These are phyloP conservation scores for Orbilia oligospora DNA, from an alignment of 2,329 filamentous ascomycete genomes.

Conservation along the genomic window DNA sequence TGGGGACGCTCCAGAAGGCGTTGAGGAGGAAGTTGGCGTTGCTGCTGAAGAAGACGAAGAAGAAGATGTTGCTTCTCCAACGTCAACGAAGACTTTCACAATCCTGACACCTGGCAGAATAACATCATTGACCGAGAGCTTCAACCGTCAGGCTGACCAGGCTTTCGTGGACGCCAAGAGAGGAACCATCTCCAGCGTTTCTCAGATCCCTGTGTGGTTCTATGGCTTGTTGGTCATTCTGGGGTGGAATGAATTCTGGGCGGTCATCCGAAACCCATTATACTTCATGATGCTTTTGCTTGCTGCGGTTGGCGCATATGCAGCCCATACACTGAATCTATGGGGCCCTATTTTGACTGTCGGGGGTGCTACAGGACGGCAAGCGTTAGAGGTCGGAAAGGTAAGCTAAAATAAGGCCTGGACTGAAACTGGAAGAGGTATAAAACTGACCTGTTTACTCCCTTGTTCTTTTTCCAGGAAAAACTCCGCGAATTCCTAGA, in stretches of 20 bases:
- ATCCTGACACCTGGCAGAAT: conserved; percentile 55
- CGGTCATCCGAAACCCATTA: conserved; percentile 88
- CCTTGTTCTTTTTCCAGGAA: conserved; percentile 57
- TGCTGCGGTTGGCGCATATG: conserved; percentile 81
- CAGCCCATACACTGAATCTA: conserved; percentile 93
- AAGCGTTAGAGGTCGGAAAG: conserved; percentile 92
- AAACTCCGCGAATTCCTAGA: conserved; percentile 63
- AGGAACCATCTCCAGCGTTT: conserved; percentile 93
- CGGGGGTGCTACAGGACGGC: conserved; percentile 86
- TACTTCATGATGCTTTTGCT: conserved; percentile 92
- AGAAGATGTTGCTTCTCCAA: conserved; percentile 94
- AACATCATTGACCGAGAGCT: conserved; percentile 80
- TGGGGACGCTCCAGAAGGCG: conserved; percentile 91
- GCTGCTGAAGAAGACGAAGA: conserved; percentile 97
- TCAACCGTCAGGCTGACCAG: conserved; percentile 98
- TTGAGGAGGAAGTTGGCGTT: conserved; percentile 77
- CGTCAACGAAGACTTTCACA: conserved; percentile 82
- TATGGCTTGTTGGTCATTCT: conserved; percentile 89
- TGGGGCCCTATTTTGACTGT: conserved; percentile 97
- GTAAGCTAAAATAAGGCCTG: conserved; percentile 44
- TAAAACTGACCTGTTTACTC: conserved; percentile 20
- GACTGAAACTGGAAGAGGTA: neutral
- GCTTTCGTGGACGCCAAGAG: conserved; percentile 99
- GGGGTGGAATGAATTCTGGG: conserved; percentile 94
- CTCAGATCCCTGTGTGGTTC: conserved; percentile 94